These are phyloP conservation scores for Penicillium sp. DNA, from an alignment of 2,329 filamentous ascomycete genomes.

Conservation along the genomic window DNA sequence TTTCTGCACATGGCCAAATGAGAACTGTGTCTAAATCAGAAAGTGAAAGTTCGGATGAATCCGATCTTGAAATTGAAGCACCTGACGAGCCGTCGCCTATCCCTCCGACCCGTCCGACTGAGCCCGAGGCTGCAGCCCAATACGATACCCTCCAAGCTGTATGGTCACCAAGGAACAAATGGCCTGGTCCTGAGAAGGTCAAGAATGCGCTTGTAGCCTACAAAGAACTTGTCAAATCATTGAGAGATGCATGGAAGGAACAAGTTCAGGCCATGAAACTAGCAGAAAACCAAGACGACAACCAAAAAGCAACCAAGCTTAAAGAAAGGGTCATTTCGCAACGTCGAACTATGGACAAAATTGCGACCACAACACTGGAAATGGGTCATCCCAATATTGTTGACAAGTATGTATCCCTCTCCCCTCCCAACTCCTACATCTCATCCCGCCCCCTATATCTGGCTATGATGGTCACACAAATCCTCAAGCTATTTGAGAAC, in stretches of 20 bases:
- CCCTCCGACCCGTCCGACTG: conserved; percentile 51
- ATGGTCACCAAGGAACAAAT: conserved; percentile 56
- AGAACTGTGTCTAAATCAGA: conserved; percentile 39
- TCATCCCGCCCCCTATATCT: conserved; percentile 20
- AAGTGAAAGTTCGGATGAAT: conserved; percentile 51
- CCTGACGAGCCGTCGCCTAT: conserved; percentile 56
- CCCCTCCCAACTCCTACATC: conserved; percentile 9
- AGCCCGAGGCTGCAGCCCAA: conserved; percentile 52
- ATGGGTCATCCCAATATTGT: conserved; percentile 48
- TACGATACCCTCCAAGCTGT: conserved; percentile 62
- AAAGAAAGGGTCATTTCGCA: conserved; percentile 58
- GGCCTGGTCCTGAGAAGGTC: conserved; percentile 51
- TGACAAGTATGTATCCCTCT: conserved; percentile 47
- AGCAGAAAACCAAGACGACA: conserved; percentile 58
- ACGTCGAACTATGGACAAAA: conserved; percentile 56
- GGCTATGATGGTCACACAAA: conserved; percentile 33
- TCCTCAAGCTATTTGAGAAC: conserved; percentile 35
- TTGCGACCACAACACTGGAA: conserved; percentile 43
- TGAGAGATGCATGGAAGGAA: conserved; percentile 61
- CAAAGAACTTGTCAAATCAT: conserved; percentile 58
- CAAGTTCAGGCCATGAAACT: conserved; percentile 56
- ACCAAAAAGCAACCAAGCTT: conserved; percentile 53
- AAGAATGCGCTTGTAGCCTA: conserved; percentile 55
- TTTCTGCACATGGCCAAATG: conserved; percentile 6
- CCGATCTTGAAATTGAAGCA: conserved; percentile 51